Conservation (phyloP, 306 rosid species). For the Prunus kanzakura region DNA sequence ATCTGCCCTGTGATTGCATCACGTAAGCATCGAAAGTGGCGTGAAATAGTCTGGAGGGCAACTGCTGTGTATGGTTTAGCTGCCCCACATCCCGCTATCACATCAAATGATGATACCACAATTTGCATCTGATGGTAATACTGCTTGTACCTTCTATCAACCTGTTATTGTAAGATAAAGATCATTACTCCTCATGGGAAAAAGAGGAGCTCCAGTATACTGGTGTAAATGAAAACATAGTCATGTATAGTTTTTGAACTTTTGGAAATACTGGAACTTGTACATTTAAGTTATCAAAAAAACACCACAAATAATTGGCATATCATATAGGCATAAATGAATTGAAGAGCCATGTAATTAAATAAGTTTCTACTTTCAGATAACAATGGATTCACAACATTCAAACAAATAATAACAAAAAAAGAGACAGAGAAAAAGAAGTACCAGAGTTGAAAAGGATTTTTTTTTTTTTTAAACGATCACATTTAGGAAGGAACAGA, state of each 20-base stretch:
- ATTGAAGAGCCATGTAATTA: background rate
- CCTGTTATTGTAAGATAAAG: conserved; percentile 36
- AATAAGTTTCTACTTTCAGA: no score
- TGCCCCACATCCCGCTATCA: conserved; percentile 66
- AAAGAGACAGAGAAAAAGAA: no score
- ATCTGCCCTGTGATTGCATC: conserved; percentile 76
- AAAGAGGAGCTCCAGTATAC: background rate
- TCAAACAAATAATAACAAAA: no score
- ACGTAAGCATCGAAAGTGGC: conserved; percentile 74
- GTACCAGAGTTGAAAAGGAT: no score
- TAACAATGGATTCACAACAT: no score
- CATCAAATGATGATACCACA: conserved; percentile 77
- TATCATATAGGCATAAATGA: background rate
- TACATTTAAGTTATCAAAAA: background rate
- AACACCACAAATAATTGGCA: background rate
- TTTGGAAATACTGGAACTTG: background rate
- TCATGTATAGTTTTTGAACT: background rate
- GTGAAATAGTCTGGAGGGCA: conserved; percentile 79
- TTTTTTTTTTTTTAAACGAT: no score
- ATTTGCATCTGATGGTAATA: conserved; percentile 80
- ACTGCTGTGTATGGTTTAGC: conserved; percentile 80
- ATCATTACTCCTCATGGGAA: conserved; percentile 3
- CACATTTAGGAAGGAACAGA: no score
- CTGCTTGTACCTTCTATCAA: conserved; percentile 76
- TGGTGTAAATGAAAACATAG: background rate